Percentiles rank a stretch among this genome's conserved stretches.
phyloP scores from a whole-genome alignment of 2,329 filamentous ascomycete genomes.

The Aureobasidium vineae region DNA sequence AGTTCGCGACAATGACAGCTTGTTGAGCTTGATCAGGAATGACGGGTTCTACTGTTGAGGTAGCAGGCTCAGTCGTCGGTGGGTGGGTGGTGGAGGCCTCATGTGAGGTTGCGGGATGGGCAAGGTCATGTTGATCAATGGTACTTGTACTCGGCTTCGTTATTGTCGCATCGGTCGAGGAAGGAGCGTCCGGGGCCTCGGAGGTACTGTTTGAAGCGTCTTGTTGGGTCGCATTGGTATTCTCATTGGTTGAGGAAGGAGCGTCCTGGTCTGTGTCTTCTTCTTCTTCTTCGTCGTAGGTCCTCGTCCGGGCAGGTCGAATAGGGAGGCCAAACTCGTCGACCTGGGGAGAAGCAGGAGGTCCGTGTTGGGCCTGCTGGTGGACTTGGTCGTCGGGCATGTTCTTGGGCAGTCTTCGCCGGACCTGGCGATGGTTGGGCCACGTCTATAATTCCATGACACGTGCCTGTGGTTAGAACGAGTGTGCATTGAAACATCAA shows the following conservation, averaged over 20 bases:
- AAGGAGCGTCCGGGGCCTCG: neutral
- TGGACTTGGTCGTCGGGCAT: neutral
- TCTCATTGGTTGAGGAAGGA: neutral
- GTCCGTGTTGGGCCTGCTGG: neutral
- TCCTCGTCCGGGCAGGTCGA: constrained; percentile 35
- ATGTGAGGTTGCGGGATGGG: neutral
- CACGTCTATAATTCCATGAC: constrained; percentile 16
- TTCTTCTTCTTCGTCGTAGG: constrained; percentile 32
- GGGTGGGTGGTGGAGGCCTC: neutral
- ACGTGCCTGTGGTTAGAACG: neutral
- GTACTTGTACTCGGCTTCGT: neutral
- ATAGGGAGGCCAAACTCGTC: constrained; percentile 43
- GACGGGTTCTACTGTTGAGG: neutral
- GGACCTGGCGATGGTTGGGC: neutral
- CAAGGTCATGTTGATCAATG: neutral
- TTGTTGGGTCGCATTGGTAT: neutral
- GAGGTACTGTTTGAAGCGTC: neutral
- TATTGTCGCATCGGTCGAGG: constrained; percentile 5
- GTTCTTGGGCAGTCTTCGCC: neutral
- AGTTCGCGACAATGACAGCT: constrained; percentile 18
- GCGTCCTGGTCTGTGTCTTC: constrained; percentile 28
- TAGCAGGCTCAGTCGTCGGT: neutral
- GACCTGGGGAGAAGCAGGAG: constrained; percentile 2
- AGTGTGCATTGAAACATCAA: neutral
- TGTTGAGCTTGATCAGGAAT: constrained; percentile 16